Base-by-base conservation (phyloP, 139 green algal species). In the Micromonas commoda region DNA sequence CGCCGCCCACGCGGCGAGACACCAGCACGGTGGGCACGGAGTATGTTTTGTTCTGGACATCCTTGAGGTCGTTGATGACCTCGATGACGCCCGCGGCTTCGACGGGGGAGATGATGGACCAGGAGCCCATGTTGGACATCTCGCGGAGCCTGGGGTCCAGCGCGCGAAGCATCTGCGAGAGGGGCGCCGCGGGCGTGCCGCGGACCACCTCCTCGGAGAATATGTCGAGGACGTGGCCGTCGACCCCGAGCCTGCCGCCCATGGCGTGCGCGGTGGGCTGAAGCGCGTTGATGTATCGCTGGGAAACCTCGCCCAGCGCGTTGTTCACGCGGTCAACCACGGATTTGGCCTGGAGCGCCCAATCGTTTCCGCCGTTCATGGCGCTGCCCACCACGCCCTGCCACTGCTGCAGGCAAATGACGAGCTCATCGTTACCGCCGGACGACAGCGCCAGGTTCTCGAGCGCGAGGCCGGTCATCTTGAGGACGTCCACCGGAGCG, bases 371-470 rank as follows among this genome's bases (percentile, higher is more conserved):
- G 29, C 68, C 26, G 6, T 16, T 23, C 5, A 29, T 33, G 3
- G 57, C 57, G 20, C 33, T 24, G 2, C 53, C 20, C 23, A 78
- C 21, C 1, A 78, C 51, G 53, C 53, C 54, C 51, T 78, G 45
- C 72, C 72, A 78, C 26, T 78, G 52, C 33, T 69, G 51, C 19
- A 78, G 53, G 72, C 72, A 78, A 28, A 70, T 70, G 32, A 61
- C 33, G 19, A 71, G 26, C 53, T 78, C 72, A 21, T 97, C 91
- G 79, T 99, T 99, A 83, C 96, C 92, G 57, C 88, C 78, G 4
- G 68, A 53, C 60, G 86, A 92, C 32, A 99, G 89, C n/a, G 80
- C 87, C 78, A 99, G 89, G 85, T 99, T 99, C 87, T 97, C 91
- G 70, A 98, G 86, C 81, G 97, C 86, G 26, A 96, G 94, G 6